A percentile compares a stretch with the other conserved stretches of the same genome.
These are phyloP conservation scores for Rhizophagus prolifer DNA, from an alignment of 192 early-diverging fungal genomes.

Conservation along the genomic window DNA sequence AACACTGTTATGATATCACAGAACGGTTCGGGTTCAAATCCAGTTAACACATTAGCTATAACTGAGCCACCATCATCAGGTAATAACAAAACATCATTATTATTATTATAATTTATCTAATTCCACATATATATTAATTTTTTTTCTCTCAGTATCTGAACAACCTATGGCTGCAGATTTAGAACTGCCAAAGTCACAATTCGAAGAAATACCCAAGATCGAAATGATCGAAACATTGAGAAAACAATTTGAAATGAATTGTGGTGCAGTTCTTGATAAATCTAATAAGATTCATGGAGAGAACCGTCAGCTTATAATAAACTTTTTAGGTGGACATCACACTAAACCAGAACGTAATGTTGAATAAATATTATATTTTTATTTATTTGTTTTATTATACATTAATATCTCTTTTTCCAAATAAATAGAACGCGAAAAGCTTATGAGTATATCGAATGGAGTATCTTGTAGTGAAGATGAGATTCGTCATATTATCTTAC, in stretches of 20 bases:
- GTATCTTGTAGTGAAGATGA: background rate
- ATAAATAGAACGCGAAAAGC: background rate
- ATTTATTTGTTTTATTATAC: too few relatives aligned
- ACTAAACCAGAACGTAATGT: background rate
- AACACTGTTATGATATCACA: background rate
- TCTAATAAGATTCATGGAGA: background rate
- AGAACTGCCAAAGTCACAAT: background rate
- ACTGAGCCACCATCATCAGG: background rate
- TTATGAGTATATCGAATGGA: background rate
- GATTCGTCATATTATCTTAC: conserved; percentile 8
- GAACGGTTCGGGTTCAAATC: background rate
- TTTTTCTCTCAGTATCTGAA: background rate
- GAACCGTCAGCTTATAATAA: conserved; percentile 1
- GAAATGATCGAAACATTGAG: background rate
- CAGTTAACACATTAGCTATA: background rate
- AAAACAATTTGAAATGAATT: background rate
- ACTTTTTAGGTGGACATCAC: conserved; percentile 15
- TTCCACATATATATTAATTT: background rate
- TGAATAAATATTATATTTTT: background rate
- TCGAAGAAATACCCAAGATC: background rate
- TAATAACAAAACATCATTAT: background rate
- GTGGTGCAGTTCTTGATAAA: background rate
- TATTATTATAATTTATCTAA: background rate
- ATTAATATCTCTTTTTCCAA: background rate
- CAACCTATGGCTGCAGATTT: background rate